Base-by-base conservation (phyloP, 2,329 filamentous ascomycete genomes). In the Aspergillus texensis region DNA sequence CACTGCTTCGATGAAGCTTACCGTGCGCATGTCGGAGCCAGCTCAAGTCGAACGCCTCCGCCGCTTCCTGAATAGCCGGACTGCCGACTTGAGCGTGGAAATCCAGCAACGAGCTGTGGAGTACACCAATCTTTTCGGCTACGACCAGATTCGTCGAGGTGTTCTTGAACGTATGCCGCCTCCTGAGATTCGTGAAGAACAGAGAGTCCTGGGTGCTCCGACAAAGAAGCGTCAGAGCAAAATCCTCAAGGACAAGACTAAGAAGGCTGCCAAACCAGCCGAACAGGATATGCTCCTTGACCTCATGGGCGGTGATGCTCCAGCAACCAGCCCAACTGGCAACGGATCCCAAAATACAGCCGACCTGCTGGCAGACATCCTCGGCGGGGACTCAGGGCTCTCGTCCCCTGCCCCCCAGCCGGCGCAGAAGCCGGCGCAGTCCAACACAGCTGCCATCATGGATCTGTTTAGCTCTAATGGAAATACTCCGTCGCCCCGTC, bases 81-180 rank as follows among this genome's bases (percentile, higher is more conserved):
- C 94, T 66, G 90, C 93, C 10, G 96, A 95, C 76, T 83, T 99
- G 58, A 94, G 96, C 73, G 90, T 98, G 30, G 95, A 99, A 77
- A 91, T 98, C 28, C 96, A 99, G 78, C 95, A 99, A 79, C 89
- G 95, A 76, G 91, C 94, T 6, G 94, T 97, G 24, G 95, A 99
- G 77, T 99, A 98, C 73, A 88, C 89, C 63, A 98, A 98, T 73
- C 84, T 99, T n/a, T 98, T 99, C 72, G 87, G 88, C 0, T 93
- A 93, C 72, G 94, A 99, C 70, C 85, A 93, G 64, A 91, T 99
- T 62, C 89, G 94, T 60, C 87, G 87, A 64, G 95, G 95, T 62
- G 95, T 99, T 3, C 83, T 99, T 12, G 95, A 99, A 80, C 96
- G 95, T 78, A 99, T 99, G 96, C 95, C 95, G 9, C 88, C 95